Conservation (phyloP, 805 yeast species). For the Millerago galiae region DNA sequence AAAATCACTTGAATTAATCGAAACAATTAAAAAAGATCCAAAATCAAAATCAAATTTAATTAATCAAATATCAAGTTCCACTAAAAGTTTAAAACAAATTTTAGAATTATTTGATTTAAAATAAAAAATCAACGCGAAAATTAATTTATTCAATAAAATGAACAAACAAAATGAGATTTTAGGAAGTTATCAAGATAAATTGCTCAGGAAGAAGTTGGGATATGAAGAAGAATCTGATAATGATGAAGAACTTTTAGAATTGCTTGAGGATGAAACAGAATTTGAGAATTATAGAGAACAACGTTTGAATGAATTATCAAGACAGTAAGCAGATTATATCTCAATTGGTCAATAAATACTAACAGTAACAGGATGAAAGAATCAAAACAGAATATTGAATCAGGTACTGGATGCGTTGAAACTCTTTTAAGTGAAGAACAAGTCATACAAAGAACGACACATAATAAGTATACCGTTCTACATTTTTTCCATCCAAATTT, state of each 20-base stretch:
- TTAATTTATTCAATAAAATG: conserved; percentile 1
- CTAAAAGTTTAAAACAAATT: conserved; percentile 2
- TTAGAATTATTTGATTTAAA: conserved; percentile 6
- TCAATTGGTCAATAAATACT: not conserved
- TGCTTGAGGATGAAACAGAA: conserved; percentile 45
- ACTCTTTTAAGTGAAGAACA: conserved; percentile 46
- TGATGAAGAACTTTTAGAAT: conserved; percentile 38
- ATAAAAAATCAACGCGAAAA: not conserved
- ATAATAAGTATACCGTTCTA: conserved; percentile 38
- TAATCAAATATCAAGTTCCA: not conserved
- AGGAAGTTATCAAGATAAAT: conserved; percentile 40
- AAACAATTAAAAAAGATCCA: not conserved
- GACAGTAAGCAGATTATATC: conserved; percentile 22
- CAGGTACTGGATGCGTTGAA: conserved; percentile 39
- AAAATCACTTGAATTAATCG: not conserved
- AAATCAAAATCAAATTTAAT: not conserved
- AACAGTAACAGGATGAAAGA: conserved; percentile 23
- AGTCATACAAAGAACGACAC: conserved; percentile 45
- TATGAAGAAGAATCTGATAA: conserved; percentile 24
- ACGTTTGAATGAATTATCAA: conserved; percentile 51
- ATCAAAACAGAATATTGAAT: conserved; percentile 29
- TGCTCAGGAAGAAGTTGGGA: conserved; percentile 18
- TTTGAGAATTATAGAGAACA: conserved; percentile 51
- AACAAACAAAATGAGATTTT: conserved; percentile 13
- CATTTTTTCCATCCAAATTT: conserved; percentile 63